These are phyloP conservation scores for Rosa hybrid DNA, from an alignment of 331 rosid genomes.

Conservation along the genomic window DNA sequence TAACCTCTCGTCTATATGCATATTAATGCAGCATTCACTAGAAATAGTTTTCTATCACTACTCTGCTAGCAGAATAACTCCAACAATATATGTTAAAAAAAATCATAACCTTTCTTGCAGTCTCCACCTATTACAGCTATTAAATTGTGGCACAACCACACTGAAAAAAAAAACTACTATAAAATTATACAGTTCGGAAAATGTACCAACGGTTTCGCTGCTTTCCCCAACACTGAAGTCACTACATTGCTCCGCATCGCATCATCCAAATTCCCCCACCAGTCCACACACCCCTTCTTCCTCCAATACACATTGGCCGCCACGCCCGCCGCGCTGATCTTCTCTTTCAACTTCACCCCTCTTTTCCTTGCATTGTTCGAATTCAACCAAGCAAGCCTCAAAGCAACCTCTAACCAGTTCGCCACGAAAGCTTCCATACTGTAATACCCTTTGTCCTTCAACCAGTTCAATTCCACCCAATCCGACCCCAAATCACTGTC, in stretches of 20 bases:
- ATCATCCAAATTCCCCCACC: constrained; percentile 79
- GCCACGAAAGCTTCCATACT: constrained; percentile 72
- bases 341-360: constrained; percentile 85
- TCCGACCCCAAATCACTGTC: constrained; percentile 60
- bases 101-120: background rate
- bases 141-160: background rate
- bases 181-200: constrained; percentile 19
- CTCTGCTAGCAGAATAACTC: background rate
- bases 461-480: constrained; percentile 87
- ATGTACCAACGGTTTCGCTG: constrained; percentile 79
- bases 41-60: constrained; percentile 3
- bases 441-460: constrained; percentile 83
- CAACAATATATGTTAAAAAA: background rate
- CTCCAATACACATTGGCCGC: constrained; percentile 82
- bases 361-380: constrained; percentile 58
- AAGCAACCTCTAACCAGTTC: constrained; percentile 72
- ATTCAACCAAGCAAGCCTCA: constrained; percentile 81
- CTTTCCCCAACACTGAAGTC: constrained; percentile 58
- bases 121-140: background rate
- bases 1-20: background rate
- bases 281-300: constrained; percentile 88
- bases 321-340: constrained; percentile 44
- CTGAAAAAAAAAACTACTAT: background rate
- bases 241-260: constrained; percentile 50
- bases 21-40: constrained; percentile 7